phyloP scores from a whole-genome alignment of 1,284 basidiomycete species.

The Rhodotorula glutinis region DNA sequence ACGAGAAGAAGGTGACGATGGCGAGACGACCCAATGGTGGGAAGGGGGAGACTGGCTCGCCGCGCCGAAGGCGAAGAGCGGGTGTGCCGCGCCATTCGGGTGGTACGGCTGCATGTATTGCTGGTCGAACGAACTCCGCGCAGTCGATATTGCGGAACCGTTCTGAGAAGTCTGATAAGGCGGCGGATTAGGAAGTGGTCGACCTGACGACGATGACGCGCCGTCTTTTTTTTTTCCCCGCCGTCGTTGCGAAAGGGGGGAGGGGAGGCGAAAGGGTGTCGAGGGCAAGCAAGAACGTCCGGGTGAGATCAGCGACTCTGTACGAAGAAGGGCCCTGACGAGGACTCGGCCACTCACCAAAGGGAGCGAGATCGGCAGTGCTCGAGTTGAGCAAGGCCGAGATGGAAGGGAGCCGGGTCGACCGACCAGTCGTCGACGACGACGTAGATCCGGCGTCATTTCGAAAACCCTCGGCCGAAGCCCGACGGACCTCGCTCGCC shows the following conservation, averaged over 20 bases:
- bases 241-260: no score
- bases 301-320: no score
- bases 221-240: neutral
- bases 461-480: neutral
- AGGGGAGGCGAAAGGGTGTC: no score
- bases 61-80: neutral
- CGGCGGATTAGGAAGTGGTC: no score
- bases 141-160: no score
- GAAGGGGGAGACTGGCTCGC: neutral
- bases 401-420: conserved; percentile 22
- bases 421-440: neutral
- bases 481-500: neutral
- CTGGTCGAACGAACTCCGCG: no score
- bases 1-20: neutral
- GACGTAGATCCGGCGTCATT: conserved; percentile 2
- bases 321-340: no score
- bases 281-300: no score
- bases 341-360: neutral
- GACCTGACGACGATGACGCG: neutral
- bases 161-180: no score
- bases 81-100: neutral
- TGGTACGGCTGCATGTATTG: neutral
- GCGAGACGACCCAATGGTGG: neutral
- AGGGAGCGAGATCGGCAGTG: neutral
- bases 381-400: conserved; percentile 17